Base-by-base conservation (phyloP, 2,329 filamentous ascomycete genomes). In the Lasiodiplodia sp. region DNA sequence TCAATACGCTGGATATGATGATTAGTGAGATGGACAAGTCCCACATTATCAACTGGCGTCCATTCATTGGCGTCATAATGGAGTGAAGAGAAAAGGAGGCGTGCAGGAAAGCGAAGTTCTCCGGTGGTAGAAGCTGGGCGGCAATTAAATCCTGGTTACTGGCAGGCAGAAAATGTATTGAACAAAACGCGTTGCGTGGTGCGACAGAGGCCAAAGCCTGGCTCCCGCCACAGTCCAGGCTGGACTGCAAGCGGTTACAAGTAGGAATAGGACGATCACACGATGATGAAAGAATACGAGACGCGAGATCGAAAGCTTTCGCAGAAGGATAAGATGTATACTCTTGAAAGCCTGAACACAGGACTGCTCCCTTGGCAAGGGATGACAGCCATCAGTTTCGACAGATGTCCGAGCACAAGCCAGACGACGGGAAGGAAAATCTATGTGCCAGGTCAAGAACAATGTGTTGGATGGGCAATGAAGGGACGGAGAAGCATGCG, bases 1-100 rank as follows among this genome's bases (percentile, higher is more conserved):
- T 71, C 37, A 78, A 69, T 12, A 77, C 12, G 2, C 73, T 75
- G 44, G 78, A 77, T 25, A 79, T 68, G 52, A 68, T 71, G 44
- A 79, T 78, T 2, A 79, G 71, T 12, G 63, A 53, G 11, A 70
- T 62, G 62, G 75, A 73, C 23, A 75, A 69, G 37, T 69, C 64
- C 38, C 69, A 64, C 52, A 68, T 40, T 18, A 68, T 64, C 52
- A 57, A 37, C 14, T 55, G 49, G 21, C 63, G 49, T n/a, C 63
- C 63, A 21, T 66, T 38, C 63, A 66, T 66, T 12, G n/a, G 47
- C 28, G 25, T 21, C 60, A 64, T 64, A 28, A 34, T 21, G 47
- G n/a, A 7, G 3, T 12, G 28, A 25, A n/a, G 18, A 28, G 4
- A 52, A 18, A 34, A 4, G 40, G 38, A 31, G 8, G 37, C 8